Percentiles rank a stretch among this genome's conserved stretches.
Evolutionary conservation across 208 protist species (phyloP).

Genomic region (Porcisia hertigi): DNA sequence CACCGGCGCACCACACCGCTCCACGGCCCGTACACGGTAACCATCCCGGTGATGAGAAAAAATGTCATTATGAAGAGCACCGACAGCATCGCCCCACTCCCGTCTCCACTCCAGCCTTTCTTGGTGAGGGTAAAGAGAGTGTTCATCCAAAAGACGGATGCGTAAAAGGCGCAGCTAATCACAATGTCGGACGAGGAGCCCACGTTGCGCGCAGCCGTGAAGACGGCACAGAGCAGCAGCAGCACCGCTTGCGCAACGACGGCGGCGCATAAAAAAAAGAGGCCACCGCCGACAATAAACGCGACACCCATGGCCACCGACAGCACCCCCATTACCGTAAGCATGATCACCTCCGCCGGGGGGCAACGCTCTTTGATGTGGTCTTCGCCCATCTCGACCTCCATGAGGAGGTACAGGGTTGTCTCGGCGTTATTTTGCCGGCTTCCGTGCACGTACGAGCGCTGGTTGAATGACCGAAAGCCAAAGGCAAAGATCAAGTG

Average conservation of each 20-base stretch:
- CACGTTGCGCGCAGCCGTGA: conserved; percentile 37
- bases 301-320: conserved; percentile 49
- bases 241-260: conserved; percentile 39
- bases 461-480: conserved; percentile 33
- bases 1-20: conserved; percentile 34
- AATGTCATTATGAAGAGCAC: conserved; percentile 48
- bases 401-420: conserved; percentile 55
- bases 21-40: conserved; percentile 50
- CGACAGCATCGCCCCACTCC: conserved; percentile 45
- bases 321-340: conserved; percentile 30
- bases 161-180: conserved; percentile 48
- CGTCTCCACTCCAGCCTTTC: conserved; percentile 42
- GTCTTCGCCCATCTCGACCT: conserved; percentile 51
- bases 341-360: conserved; percentile 41
- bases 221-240: conserved; percentile 34
- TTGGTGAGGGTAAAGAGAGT: conserved; percentile 49
- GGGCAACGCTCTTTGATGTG: conserved; percentile 21
- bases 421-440: conserved; percentile 54
- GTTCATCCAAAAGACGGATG: conserved; percentile 54
- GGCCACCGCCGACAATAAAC: conserved; percentile 38
- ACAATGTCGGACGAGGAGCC: conserved; percentile 39
- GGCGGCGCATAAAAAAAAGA: conserved; percentile 49
- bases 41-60: conserved; percentile 34
- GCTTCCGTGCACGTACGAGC: conserved; percentile 54
- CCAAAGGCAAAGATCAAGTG: conserved; percentile 66